These are phyloP conservation scores for Pisolithus marmoratus DNA, from an alignment of 768 basidiomycete species.

Conservation along the genomic window DNA sequence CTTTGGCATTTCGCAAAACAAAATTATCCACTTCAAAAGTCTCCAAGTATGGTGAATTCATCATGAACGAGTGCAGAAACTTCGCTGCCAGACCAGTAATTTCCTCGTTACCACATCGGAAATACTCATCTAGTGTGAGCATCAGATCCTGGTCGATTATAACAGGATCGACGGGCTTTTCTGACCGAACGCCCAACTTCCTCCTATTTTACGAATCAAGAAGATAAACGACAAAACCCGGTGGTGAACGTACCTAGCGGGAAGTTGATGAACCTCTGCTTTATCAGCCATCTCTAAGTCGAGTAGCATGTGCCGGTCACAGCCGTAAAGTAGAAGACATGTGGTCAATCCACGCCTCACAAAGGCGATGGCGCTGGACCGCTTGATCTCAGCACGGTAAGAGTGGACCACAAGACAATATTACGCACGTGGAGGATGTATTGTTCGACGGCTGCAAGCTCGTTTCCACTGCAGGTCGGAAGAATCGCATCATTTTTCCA, in stretches of 20 bases:
- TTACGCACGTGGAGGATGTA: conserved; percentile 35
- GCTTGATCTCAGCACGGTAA: not conserved
- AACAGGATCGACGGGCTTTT: conserved; percentile 50
- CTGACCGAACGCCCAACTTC: conserved; percentile 38
- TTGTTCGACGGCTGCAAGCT: conserved; percentile 28
- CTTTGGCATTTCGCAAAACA: conserved; percentile 52
- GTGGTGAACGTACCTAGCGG: conserved; percentile 44
- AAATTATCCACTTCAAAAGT: conserved; percentile 70
- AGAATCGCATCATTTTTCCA: conserved; percentile 41
- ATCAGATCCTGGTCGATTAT: conserved; percentile 55
- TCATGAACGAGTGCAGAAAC: conserved; percentile 57
- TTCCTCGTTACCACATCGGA: conserved; percentile 43
- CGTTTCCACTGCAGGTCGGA: conserved; percentile 36
- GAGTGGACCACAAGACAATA: not conserved
- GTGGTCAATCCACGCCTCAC: conserved; percentile 56
- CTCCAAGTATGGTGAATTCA: conserved; percentile 55
- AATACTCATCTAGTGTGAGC: conserved; percentile 45
- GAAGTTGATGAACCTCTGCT: conserved; percentile 44
- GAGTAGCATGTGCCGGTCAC: conserved; percentile 45
- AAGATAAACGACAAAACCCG: not conserved
- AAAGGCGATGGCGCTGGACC: conserved; percentile 36
- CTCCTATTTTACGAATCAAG: conserved; percentile 32
- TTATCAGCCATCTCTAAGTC: conserved; percentile 42
- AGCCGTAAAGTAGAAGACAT: conserved; percentile 64
- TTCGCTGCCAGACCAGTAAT: conserved; percentile 50